Base-by-base conservation (phyloP, 1,284 basidiomycete species). In the Somion occarium region DNA sequence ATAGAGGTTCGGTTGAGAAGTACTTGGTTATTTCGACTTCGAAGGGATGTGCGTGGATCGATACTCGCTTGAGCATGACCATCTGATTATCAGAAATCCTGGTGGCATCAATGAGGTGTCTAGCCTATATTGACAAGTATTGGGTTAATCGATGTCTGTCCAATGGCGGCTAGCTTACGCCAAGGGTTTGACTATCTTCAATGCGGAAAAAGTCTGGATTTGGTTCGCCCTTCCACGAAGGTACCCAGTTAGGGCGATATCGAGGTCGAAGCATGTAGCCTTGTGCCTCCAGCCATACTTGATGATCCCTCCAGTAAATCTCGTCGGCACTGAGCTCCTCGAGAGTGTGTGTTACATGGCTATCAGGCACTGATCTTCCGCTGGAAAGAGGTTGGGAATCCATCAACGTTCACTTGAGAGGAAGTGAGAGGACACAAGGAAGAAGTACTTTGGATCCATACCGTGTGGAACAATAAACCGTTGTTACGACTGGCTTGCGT, bases 101-200 rank as follows among this genome's bases (percentile, higher is more conserved):
- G 1, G 53, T 55, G 2, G 64, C 64, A 49, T 65, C 63, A 4
- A 65, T 48, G 13, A 64, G 34, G 3, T 50, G 39, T n/a, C n/a
- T n/a, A n/a, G n/a, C n/a, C 11, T 11, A 37, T n/a, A 11, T 11
- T 11, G n/a, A 11, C 34, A 37, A 37, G 34, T 11, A n/a, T 37
- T 37, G 11, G 11, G n/a, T n/a, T n/a, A n/a, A n/a, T n/a, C n/a
- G n/a, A n/a, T n/a, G n/a, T n/a, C n/a, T n/a, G n/a, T n/a, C n/a
- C n/a, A n/a, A n/a, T n/a, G n/a, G n/a, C n/a, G n/a, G n/a, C n/a
- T n/a, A n/a, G n/a, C n/a, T n/a, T n/a, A n/a, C n/a, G n/a, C n/a
- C n/a, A n/a, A n/a, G n/a, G n/a, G n/a, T n/a, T n/a, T n/a, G n/a
- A n/a, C n/a, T n/a, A n/a, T n/a, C n/a, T n/a, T 59, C 58, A 38